These are phyloP conservation scores for Mycocentrospora acerina DNA, from an alignment of 2,329 filamentous ascomycete species.

Conservation along the genomic window DNA sequence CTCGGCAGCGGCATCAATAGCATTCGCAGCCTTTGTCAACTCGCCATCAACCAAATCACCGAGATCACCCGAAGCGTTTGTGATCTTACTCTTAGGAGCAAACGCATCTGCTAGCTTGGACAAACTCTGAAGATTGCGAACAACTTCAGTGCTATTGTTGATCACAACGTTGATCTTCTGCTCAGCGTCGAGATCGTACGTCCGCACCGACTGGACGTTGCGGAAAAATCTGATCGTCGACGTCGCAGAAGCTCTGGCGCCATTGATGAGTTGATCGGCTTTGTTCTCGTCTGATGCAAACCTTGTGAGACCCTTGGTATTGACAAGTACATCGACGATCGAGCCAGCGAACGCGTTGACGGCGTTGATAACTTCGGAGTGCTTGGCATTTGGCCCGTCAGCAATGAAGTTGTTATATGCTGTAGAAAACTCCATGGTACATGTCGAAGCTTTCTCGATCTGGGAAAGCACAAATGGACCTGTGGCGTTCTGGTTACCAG, in stretches of 20 bases:
- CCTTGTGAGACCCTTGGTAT: constrained; percentile 91
- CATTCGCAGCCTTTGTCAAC: constrained; percentile 88
- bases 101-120: constrained; percentile 93
- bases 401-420: constrained; percentile 99
- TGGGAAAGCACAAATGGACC: constrained; percentile 93
- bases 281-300: constrained; percentile 96
- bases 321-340: constrained; percentile 89
- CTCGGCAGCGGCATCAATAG: constrained; percentile 88
- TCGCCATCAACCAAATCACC: constrained; percentile 92
- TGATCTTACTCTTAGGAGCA: constrained; percentile 84
- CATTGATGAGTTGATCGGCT: constrained; percentile 78
- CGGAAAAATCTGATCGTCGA: constrained; percentile 95
- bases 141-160: constrained; percentile 93
- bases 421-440: constrained; percentile 94
- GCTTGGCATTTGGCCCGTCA: constrained; percentile 86
- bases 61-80: constrained; percentile 76
- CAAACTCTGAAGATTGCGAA: constrained; percentile 88
- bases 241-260: constrained; percentile 79
- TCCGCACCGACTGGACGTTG: constrained; percentile 85
- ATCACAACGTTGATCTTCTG: constrained; percentile 97
- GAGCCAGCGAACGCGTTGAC: constrained; percentile 89
- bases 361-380: constrained; percentile 89
- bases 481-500: constrained; percentile 96
- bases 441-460: constrained; percentile 93
- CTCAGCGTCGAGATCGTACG: constrained; percentile 85